Evolutionary conservation across 2,329 filamentous ascomycete species (phyloP), one percentile per base, ranked within the genome.

Genomic region (Bipolaris zeicola): DNA sequence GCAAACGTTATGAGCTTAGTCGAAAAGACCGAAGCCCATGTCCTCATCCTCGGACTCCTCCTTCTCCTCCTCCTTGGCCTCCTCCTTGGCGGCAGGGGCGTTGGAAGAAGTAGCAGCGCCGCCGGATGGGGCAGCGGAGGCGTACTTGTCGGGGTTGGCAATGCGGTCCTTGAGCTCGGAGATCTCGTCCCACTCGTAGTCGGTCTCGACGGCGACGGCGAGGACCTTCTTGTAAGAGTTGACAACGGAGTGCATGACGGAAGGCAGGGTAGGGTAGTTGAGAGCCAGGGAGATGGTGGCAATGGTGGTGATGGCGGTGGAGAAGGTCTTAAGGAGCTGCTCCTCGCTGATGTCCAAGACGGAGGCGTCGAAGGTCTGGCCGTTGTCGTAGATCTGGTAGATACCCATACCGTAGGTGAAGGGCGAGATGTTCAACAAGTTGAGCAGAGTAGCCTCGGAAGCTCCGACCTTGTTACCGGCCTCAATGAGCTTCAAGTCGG

Each of bases 161-260:
- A 99, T 97, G 80, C 95, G 92, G 84, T 99, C 95, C 90, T 99
- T 99, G 84, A 99, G 90, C 83, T 96, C 86, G 76, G 96, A 88
- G 76, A 99, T 96, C 81, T 91, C 92, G 74, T 93, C 88, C 94
- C 95, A 99, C 82, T 87, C 89, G 86, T 89, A 89, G 69, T 96
- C 93, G 72, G 91, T 97, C 82, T 88, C 86, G 75, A 99, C 80
- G 74, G 95, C 96, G 74, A 97, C 88, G 69, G 95, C 85, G 70
- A 98, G 84, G 69, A 90, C 83, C 78, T 96, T 97, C 92, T 99
- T 99, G 91, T 99, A 99, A 75, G 84, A 80, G 88, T 98, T 99
- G 87, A 98, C 85, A 68, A 99, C 73, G 68, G 92, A 96, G 90
- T 99, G 95, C 75, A 96, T 90, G 81, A 98, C 87, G 57, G 95